Conservation (phyloP, 352 stramenopile species). For the Blastocystis sp. region DNA sequence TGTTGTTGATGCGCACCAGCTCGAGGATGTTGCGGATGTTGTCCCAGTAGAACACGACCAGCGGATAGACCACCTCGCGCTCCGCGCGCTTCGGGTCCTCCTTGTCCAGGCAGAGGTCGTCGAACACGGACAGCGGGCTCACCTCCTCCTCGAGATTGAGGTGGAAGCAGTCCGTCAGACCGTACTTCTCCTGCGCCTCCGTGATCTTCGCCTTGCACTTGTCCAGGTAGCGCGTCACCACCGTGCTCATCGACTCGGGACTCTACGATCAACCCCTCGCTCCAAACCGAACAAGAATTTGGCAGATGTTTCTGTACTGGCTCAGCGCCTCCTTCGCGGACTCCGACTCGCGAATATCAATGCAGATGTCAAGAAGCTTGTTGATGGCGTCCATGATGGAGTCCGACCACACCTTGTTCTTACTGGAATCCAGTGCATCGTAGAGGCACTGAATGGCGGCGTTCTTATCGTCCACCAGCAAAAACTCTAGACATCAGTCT, state of each 20-base stretch:
- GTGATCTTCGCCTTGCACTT: constrained; percentile 6
- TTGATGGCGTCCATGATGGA: constrained; percentile 23
- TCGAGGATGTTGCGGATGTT: constrained; percentile 43
- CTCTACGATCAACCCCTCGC: neutral
- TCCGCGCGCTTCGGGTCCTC: neutral
- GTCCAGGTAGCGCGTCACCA: constrained; percentile 30
- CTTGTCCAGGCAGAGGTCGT: neutral
- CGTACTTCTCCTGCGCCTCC: neutral
- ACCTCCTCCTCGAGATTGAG: constrained; percentile 19
- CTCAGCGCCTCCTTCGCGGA: constrained; percentile 45
- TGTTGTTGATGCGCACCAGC: constrained; percentile 39
- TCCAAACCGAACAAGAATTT: constrained; percentile 10
- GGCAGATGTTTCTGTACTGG: constrained; percentile 66
- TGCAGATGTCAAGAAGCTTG: constrained; percentile 56
- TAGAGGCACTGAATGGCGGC: constrained; percentile 61
- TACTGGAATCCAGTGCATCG: constrained; percentile 33
- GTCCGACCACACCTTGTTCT: constrained; percentile 46
- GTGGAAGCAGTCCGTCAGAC: neutral
- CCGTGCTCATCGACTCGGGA: constrained; percentile 41
- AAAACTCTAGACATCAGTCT: constrained; percentile 27
- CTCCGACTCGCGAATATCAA: constrained; percentile 32
- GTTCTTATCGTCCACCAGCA: constrained; percentile 17
- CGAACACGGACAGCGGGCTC: neutral
- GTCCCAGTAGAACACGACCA: constrained; percentile 58
- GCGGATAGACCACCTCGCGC: constrained; percentile 31